A percentile compares a stretch with the other conserved stretches of the same genome.
phyloP scores from a whole-genome alignment of 495 filamentous ascomycete species.

The Darksidea phi region DNA sequence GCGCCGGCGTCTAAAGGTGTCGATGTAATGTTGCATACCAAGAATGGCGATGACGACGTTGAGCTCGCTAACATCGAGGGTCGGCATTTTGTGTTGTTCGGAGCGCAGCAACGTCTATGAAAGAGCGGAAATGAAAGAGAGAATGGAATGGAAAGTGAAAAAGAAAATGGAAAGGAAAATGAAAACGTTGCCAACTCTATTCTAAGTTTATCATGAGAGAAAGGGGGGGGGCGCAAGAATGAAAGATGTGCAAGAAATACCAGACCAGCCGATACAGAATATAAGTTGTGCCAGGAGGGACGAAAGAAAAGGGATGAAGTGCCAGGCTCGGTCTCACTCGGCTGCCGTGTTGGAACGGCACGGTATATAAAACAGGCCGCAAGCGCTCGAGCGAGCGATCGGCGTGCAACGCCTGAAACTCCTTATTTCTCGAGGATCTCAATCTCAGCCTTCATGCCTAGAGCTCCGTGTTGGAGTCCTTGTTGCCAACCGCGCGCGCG shows the following conservation, averaged over 20 bases:
- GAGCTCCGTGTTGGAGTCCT: too few relatives aligned
- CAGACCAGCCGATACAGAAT: slow-evolving; percentile 2
- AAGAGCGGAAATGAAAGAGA: neutral
- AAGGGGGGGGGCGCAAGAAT: neutral
- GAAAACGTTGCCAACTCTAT: neutral
- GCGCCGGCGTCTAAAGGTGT: neutral
- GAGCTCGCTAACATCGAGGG: slow-evolving; percentile 16
- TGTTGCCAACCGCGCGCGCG: too few relatives aligned
- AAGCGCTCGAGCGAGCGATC: too few relatives aligned
- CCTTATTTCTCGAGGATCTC: too few relatives aligned
- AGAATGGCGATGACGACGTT: slow-evolving; percentile 14
- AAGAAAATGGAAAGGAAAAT: neutral
- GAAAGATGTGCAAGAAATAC: neutral
- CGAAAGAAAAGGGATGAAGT: neutral
- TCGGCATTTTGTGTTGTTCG: slow-evolving; percentile 6
- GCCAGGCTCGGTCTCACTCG: neutral
- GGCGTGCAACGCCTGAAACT: too few relatives aligned
- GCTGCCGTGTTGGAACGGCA: neutral
- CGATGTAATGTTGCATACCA: neutral
- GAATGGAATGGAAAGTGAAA: slow-evolving; percentile 1
- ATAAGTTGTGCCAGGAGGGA: neutral
- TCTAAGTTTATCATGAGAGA: too few relatives aligned
- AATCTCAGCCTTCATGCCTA: too few relatives aligned
- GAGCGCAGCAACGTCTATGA: neutral
- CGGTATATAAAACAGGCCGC: too few relatives aligned